Evolutionary conservation across 768 basidiomycete genomes (phyloP), one percentile per base, ranked within the genome.

Genomic region (Galerina marginata): DNA sequence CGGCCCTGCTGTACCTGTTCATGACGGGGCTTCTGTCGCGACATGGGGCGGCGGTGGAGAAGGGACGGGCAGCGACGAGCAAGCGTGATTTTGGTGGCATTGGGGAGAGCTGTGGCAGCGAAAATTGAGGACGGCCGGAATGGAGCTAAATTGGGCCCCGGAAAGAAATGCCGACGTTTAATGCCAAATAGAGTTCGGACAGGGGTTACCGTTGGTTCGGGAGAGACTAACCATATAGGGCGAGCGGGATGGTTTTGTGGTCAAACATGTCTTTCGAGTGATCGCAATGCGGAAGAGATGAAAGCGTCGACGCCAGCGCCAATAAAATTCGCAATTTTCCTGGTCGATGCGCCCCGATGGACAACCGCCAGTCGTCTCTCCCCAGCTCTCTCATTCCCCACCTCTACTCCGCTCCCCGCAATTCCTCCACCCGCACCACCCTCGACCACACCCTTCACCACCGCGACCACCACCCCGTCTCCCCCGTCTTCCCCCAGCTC

Each of bases 1-100:
- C 84, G 36, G 82, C 81, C 65, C 89, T 83, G 72, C 91, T 93
- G 80, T 95, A 88, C 43, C 86, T 80, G 67, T 89, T 89, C 77
- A 89, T 79, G 64, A 85, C 60, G 2, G 77, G 77, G 29, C 75
- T 74, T 36, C 79, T 9, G 51, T 61, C 75, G 4, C 72, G 70
- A 23, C 76, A 79, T 78, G 59, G 73, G 64, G 79, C 57, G 10
- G 75, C 64, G 9, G 79, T 75, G 39, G 72, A 77, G 65, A 81
- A 75, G 3, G 77, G 55, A 64, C 83, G 80, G 4, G 76, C 70
- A 15, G 70, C 42, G 26, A 58, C 49, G 26, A 72, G 64, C 23
- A 74, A 65, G 54, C 68, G 71, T 6, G 54, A 46, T 26, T 42
- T 49, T 47, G 25, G 49, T 15, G 56, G 46, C 51, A 61, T 58